Evolutionary conservation across 208 protist species (phyloP), one percentile per base, ranked within the genome.

Genomic region (Crithidia mellificae): DNA sequence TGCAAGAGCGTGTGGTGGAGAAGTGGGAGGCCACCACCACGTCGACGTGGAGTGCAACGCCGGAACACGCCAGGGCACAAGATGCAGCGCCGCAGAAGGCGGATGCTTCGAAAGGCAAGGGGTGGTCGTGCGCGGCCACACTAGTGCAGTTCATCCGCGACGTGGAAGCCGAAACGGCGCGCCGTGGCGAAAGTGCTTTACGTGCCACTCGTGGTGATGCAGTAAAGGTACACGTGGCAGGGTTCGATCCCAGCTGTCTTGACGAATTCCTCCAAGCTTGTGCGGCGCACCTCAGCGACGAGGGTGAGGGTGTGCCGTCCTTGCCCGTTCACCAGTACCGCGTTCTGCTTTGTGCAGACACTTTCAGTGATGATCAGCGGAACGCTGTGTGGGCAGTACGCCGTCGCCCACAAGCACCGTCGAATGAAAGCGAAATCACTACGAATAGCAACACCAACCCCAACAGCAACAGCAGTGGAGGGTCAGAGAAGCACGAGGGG

Each of bases 321-420:
- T 0, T 15, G 32, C 30, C 15, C 17, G 29, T 39, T 1, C 25
- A 0, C 17, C 72, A 69, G 68, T 63, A 83, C n/a, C 84, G 88
- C 19, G 20, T 91, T 29, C 62, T 91, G 1, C 32, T 90, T 12
- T 87, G 69, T 39, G 77, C 77, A n/a, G 76, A 89, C 53, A 52
- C 72, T 17, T 77, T 93, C 36, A 36, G 50, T 0, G 75, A 79
- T 25, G 71, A 38, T 1, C 77, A 86, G 22, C 77, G 78, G 11
- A 90, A 90, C 53, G 63, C 73, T 0, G 88, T 94, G 12, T 91
- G 80, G 63, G 76, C 73, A n/a, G 70, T 92, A 9, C 43, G 53
- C 2, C 58, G 50, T n/a, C n/a, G 30, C 22, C 30, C 2, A 27
- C 5, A 6, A 14, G 30, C 22, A n/a, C n/a, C n/a, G n/a, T n/a